Evolutionary conservation across 257 asterid genomes (phyloP), one percentile per base, ranked within the genome.

Genomic region (Forsythia viridissima): DNA sequence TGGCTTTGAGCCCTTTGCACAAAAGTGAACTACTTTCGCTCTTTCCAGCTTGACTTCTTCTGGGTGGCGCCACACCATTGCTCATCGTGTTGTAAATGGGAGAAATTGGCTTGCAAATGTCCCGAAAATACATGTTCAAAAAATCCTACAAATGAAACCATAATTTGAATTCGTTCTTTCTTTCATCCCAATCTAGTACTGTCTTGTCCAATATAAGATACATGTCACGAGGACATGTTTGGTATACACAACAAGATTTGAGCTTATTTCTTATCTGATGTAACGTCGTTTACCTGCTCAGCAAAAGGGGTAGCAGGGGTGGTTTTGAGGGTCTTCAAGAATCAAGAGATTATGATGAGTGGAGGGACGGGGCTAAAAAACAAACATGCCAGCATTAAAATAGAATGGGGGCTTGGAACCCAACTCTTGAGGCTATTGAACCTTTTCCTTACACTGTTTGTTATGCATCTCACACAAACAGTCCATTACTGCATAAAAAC

Each of bases 1-100:
- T 0, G 92, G 91, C 89, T 89, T 89, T 34, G 87, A 80, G 12
- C 87, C 90, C 82, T 83, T 87, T n/a, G 89, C 90, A 73, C 93
- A 87, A 75, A 87, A 89, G 78, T 87, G 91, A 24, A 86, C 93
- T 20, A 88, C 90, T 72, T 86, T 87, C 20, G 80, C 88, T 67
- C 80, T 67, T 39, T 84, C 84, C 21, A 88, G 83, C 51, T 83
- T 77, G 44, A 86, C 90, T 5, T 82, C 87, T 81, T 89, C 86
- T 0, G 90, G 93, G 34, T 89, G 91, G 16, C 90, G 87, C 93
- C 91, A 89, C 52, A 86, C 34, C 85, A 87, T 87, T 3, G 89
- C 90, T 21, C 80, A 6, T 87, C 75, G 72, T 89, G 44, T 42
- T 89, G 81, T 89, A 85, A 38, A 66, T 75, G 3, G 76, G 79